Base-by-base conservation (phyloP, 2,329 filamentous ascomycete genomes). In the Aspergillus ustus region DNA sequence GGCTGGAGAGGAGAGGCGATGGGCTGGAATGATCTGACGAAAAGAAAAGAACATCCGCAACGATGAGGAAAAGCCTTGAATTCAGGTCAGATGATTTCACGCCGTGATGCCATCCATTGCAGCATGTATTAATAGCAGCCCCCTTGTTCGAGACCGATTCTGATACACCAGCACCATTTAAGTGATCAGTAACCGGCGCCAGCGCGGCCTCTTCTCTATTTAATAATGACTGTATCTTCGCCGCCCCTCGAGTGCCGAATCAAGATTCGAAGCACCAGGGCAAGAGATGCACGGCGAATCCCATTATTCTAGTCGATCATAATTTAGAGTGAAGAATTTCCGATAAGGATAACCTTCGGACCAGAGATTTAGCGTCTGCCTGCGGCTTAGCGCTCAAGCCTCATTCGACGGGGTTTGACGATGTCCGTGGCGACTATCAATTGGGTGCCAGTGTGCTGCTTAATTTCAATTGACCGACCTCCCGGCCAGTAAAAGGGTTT, bases 101-200 rank as follows among this genome's bases (percentile, higher is more conserved):
- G 43, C 45, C 13, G 55, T 57, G 55, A 57, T 59, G 57, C 49
- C 49, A 48, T 46, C 40, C 40, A 28, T n/a, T 45, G 22, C 19
- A 31, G 46, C 44, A n/a, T 43, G 29, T 59, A 59, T 59, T 59
- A 52, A 59, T 59, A 59, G 57, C 57, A 59, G 57, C 57, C 57
- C 57, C 57, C 57, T 59, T 52, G 48, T 57, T 51, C 55, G 48
- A 57, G 55, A 57, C 31, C 52, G 46, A 51, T 50, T 43, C 45
- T 20, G 46, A 50, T 17, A 9, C 19, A 29, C 25, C 37, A 29
- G 52, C 46, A 55, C 22, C 54, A 49, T 34, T 9, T 50, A 43
- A 29, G 48, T 48, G 17, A 50, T n/a, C 8, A 17, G 6, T 6
- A 45, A 20, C 43, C 17, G 17, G 3, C 20, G 17, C 44, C 20